Conservation (phyloP, 2,329 filamentous ascomycete genomes). For the Trichoderma endophyticum region DNA sequence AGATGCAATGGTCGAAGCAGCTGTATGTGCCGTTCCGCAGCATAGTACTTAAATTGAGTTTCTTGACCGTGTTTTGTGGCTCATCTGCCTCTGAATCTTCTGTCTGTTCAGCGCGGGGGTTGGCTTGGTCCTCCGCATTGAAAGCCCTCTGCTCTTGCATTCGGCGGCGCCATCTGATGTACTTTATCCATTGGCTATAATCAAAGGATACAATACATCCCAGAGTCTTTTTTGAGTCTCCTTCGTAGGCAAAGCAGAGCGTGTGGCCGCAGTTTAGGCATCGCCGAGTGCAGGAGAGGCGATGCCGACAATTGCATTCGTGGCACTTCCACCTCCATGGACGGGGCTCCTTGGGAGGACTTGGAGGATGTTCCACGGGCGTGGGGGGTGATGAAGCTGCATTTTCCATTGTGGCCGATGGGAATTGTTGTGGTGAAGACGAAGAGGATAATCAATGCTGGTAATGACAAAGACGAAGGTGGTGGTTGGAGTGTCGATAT, state of each 20-base stretch:
- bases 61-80: not conserved
- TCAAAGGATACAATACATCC: not conserved
- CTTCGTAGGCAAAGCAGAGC: not conserved
- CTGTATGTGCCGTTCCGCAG: not conserved
- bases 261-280: not conserved
- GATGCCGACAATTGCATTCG: not conserved
- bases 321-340: slow-evolving; percentile 8
- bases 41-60: not conserved
- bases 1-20: not conserved
- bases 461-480: not conserved
- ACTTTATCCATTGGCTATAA: slow-evolving; percentile 27
- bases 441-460: not conserved
- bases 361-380: not conserved
- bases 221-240: not conserved
- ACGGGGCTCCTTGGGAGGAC: not conserved
- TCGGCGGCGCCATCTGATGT: slow-evolving; percentile 32
- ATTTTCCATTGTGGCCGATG: not conserved
- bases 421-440: not conserved
- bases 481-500: too few species aligned
- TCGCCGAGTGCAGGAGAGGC: not conserved
- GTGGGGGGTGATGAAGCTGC: not conserved
- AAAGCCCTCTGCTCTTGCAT: not conserved
- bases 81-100: not conserved
- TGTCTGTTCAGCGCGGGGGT: not conserved
- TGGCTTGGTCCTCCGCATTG: not conserved